Base-by-base conservation (phyloP, 352 stramenopile species). In the Globisporangium irregulare region DNA sequence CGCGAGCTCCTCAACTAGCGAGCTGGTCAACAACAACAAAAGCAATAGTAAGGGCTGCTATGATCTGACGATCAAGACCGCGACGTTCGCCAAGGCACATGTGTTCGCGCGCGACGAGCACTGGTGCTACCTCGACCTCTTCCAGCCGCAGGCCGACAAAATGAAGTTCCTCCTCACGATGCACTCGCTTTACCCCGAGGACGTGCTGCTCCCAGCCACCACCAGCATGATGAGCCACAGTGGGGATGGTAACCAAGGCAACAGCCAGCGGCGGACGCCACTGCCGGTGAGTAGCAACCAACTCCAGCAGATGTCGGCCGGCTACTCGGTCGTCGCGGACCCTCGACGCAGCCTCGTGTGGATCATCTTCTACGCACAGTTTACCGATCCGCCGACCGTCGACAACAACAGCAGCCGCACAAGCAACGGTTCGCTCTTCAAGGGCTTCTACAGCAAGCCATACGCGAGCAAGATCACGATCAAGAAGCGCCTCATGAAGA, bases 61-160 rank as follows among this genome's bases (percentile, higher is more conserved):
- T 62, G 41, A 81, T 81, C 46, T 59, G 62, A 14, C 73, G 51
- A 73, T 79, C 43, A 75, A 80, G 70, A 88, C 78, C 3, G 76
- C 70, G n/a, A 84, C 75, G 64, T 85, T 88, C 64, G 69, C 70
- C 12, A 79, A 77, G 41, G 63, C 78, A 10, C 74, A 82, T 63
- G 58, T 82, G 55, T 73, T 88, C 24, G 71, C 73, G 32, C 73
- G 70, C 53, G 82, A 78, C 64, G 77, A 87, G 53, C 75, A 87
- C 57, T 85, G 75, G 77, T 85, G 75, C 62, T 84, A 72, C 59
- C 71, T 83, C 29, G 76, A 82, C 34, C 61, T 68, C 18, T 59
- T 73, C 43, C 25, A 60, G 12, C 54, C 25, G 54, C 18, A 48
- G 14, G 14, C 20, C 24, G 27, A 64, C 15, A 32, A 8, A 0